These are phyloP conservation scores for Cytospora piceicola DNA, from an alignment of 2,329 filamentous ascomycete genomes.

Conservation along the genomic window DNA sequence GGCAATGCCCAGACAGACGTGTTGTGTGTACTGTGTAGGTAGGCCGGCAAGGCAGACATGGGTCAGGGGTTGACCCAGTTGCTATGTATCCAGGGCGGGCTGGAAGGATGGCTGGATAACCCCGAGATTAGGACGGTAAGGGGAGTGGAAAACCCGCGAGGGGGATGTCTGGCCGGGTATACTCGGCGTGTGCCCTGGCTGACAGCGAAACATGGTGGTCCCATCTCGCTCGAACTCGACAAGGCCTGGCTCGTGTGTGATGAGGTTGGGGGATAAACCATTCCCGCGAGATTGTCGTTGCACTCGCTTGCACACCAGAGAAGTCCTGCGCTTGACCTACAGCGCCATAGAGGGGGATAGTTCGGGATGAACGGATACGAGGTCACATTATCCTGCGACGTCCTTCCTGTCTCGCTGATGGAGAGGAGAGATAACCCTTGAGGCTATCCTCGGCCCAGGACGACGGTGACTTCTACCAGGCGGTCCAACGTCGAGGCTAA, in stretches of 20 bases:
- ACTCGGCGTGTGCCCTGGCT: neutral
- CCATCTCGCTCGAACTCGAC: neutral
- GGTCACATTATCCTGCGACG: neutral
- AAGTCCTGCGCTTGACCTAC: conserved; percentile 1
- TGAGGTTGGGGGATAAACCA: neutral
- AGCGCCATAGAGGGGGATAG: neutral
- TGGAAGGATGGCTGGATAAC: conserved; percentile 19
- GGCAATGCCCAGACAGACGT: neutral
- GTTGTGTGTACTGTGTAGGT: neutral
- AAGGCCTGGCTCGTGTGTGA: neutral
- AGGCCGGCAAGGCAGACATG: conserved; percentile 7
- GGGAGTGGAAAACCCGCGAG: neutral
- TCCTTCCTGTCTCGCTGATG: neutral
- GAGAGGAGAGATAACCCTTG: neutral
- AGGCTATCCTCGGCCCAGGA: neutral
- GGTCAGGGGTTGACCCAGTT: neutral
- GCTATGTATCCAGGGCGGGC: neutral
- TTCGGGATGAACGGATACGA: neutral
- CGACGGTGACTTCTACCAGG: neutral
- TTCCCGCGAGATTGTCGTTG: conserved; percentile 9
- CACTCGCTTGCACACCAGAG: conserved; percentile 15
- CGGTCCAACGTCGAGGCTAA: neutral
- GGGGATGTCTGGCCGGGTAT: neutral
- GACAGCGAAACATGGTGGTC: neutral
- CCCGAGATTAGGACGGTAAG: conserved; percentile 21